A percentile compares a stretch with the other conserved stretches of the same genome.
Conservation (phyloP, 768 basidiomycete genomes). For the Mycena leptocephala region DNA sequence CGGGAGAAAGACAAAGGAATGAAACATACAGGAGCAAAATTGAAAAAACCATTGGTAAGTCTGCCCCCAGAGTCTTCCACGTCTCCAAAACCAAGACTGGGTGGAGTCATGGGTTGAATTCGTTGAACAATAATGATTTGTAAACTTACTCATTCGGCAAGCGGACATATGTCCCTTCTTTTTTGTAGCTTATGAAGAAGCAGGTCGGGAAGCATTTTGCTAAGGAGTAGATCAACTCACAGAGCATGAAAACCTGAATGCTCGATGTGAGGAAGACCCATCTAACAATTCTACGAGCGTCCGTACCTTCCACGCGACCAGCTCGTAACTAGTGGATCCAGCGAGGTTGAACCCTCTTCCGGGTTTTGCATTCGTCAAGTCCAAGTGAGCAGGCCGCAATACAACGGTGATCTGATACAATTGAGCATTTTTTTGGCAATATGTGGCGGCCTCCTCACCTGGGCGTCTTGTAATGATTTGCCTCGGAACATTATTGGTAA, state of each 20-base stretch:
- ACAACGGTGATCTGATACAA: slow-evolving; percentile 6
- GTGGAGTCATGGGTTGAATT: background rate
- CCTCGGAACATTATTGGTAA: slow-evolving; percentile 3
- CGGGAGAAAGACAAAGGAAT: background rate
- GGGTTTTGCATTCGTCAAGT: background rate
- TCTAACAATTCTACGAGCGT: background rate
- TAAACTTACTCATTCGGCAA: background rate
- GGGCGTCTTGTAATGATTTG: slow-evolving; percentile 2
- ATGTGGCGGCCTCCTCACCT: background rate
- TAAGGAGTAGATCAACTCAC: background rate
- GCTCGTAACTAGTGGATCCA: background rate
- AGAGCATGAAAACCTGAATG: background rate
- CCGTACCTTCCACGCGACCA: slow-evolving; percentile 9
- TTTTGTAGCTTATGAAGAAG: background rate
- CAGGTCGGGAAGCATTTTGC: background rate
- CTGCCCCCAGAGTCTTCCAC: background rate
- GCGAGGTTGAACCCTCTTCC: slow-evolving; percentile 2
- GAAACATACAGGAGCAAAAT: slow-evolving; percentile 2
- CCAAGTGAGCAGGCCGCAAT: background rate
- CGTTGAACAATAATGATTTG: background rate
- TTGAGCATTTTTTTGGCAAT: background rate
- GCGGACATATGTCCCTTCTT: background rate
- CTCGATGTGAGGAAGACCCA: background rate
- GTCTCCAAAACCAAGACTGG: slow-evolving; percentile 1
- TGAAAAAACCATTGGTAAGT: background rate